A percentile compares a stretch with the other conserved stretches of the same genome.
Evolutionary conservation across 176 grass and related monocot genomes (phyloP).

Genomic region (Oryza meridionalis): DNA sequence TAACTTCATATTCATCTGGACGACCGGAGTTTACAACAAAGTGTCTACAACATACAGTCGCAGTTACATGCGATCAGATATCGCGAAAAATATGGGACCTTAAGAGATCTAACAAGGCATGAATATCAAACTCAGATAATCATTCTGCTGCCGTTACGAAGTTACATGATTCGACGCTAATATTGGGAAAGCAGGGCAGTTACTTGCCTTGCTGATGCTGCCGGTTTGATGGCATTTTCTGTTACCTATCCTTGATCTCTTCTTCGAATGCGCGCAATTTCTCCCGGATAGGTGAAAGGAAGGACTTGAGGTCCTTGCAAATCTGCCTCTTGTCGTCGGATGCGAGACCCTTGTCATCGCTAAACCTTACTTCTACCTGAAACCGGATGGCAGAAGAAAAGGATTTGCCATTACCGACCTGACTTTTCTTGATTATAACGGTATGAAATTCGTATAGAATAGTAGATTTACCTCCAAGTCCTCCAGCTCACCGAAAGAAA

Average conservation of each 20-base stretch:
- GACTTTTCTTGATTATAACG: background rate
- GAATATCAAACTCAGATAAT: background rate
- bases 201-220: background rate
- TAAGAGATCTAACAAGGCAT: background rate
- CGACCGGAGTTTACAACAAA: background rate
- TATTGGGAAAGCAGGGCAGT: background rate
- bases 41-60: background rate
- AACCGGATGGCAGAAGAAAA: background rate
- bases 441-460: background rate
- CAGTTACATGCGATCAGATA: background rate
- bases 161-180: constrained; percentile 17
- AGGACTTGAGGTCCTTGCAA: constrained; percentile 71
- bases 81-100: background rate
- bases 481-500: constrained; percentile 90
- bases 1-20: background rate
- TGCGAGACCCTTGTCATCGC: constrained; percentile 65
- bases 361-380: constrained; percentile 75
- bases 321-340: constrained; percentile 58
- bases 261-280: constrained; percentile 67
- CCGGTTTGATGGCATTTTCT: background rate
- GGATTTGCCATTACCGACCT: background rate
- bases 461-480: constrained; percentile 71
- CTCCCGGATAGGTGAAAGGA: constrained; percentile 64
- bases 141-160: background rate
- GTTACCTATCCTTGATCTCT: constrained; percentile 87